phyloP scores from a whole-genome alignment of 2,329 filamentous ascomycete genomes.

The Ophiocordyceps robertsii region DNA sequence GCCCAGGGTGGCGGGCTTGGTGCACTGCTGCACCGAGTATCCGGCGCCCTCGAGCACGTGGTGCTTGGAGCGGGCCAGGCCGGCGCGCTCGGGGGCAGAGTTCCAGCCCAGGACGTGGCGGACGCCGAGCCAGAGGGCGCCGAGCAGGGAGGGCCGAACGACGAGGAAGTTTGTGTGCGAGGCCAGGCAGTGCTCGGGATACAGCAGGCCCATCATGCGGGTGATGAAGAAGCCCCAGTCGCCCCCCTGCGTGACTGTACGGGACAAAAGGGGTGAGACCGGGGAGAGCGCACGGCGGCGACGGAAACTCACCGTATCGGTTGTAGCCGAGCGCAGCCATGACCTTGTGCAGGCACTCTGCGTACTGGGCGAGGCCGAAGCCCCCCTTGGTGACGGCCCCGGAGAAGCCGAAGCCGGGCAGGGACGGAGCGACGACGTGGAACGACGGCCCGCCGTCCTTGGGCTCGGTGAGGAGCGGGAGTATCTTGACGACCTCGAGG shows the following conservation, averaged over 20 bases:
- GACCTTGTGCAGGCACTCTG: conserved; percentile 49
- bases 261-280: neutral
- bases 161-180: conserved; percentile 33
- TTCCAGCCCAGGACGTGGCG: neutral
- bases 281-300: too few relatives aligned
- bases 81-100: neutral
- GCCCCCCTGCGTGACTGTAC: conserved; percentile 43
- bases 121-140: neutral
- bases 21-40: conserved; percentile 28
- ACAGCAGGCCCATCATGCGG: conserved; percentile 44
- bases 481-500: conserved; percentile 49
- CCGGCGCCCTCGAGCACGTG: conserved; percentile 39
- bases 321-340: conserved; percentile 53
- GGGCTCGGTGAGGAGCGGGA: conserved; percentile 30
- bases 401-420: conserved; percentile 37
- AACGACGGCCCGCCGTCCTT: conserved; percentile 26
- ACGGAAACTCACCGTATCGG: conserved; percentile 19
- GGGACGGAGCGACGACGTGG: conserved; percentile 42
- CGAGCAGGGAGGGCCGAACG: neutral
- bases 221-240: conserved; percentile 60
- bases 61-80: conserved; percentile 37
- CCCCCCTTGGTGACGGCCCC: conserved; percentile 14
- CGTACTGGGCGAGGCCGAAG: conserved; percentile 19
- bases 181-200: conserved; percentile 36
- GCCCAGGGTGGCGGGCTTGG: conserved; percentile 60